Conservation (phyloP, 2,329 filamentous ascomycete species). For the Didymella glomerata region DNA sequence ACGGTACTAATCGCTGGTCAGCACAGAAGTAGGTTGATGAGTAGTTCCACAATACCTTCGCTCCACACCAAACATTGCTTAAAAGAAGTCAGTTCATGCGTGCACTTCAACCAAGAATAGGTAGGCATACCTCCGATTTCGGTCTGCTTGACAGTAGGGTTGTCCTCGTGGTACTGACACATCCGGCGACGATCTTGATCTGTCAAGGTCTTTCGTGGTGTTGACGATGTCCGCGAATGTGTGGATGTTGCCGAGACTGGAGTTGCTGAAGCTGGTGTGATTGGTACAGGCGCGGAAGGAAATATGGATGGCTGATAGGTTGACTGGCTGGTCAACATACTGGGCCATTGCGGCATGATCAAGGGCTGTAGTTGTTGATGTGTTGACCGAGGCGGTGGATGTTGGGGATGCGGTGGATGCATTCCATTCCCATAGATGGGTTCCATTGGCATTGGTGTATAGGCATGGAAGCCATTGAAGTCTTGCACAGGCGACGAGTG, state of each 20-base stretch:
- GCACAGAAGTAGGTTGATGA: slow-evolving; percentile 21
- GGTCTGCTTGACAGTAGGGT: slow-evolving; percentile 90
- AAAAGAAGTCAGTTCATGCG: slow-evolving; percentile 41
- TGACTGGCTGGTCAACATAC: slow-evolving; percentile 54
- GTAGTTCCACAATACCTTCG: slow-evolving; percentile 73
- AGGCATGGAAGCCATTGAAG: slow-evolving; percentile 50
- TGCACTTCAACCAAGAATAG: slow-evolving; percentile 3
- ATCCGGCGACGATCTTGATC: slow-evolving; percentile 89
- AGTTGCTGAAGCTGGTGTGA: slow-evolving; percentile 50
- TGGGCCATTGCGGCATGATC: slow-evolving; percentile 54
- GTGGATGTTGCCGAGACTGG: slow-evolving; percentile 53
- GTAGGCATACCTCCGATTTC: slow-evolving; percentile 81
- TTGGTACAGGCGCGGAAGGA: slow-evolving; percentile 48
- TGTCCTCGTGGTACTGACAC: slow-evolving; percentile 91
- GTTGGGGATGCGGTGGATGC: slow-evolving; percentile 49
- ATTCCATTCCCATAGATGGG: slow-evolving; percentile 49
- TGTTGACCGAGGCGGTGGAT: slow-evolving; percentile 44
- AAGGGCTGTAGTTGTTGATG: slow-evolving; percentile 53
- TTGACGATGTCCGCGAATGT: slow-evolving; percentile 59
- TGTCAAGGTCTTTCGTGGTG: slow-evolving; percentile 85
- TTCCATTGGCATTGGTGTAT: slow-evolving; percentile 52
- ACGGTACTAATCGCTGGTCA: slow-evolving; percentile 74
- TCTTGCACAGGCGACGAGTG: slow-evolving; percentile 54
- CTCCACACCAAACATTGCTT: slow-evolving; percentile 92
- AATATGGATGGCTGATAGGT: slow-evolving; percentile 51